These are phyloP conservation scores for Coniochaeta sp. DNA, from an alignment of 2,329 filamentous ascomycete genomes.

Conservation along the genomic window DNA sequence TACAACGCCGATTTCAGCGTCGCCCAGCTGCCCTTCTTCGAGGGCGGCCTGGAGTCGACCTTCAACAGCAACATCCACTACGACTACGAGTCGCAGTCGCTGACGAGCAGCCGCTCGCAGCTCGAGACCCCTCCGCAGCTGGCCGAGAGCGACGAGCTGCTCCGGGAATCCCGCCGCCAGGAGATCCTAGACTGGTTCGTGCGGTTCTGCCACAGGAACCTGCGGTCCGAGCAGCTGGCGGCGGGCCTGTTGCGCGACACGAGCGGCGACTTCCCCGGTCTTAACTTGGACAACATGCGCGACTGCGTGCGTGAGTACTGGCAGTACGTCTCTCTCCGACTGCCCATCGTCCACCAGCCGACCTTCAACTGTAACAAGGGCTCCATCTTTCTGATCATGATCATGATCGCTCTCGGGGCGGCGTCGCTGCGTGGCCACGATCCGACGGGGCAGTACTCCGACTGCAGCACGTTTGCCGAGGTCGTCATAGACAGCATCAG, in stretches of 20 bases:
- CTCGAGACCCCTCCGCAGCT: conserved; percentile 35
- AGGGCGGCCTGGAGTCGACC: conserved; percentile 41
- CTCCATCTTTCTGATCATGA: conserved; percentile 67
- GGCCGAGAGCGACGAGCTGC: conserved; percentile 31
- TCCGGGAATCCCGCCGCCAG: conserved; percentile 35
- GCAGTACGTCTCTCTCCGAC: conserved; percentile 75
- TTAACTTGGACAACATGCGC: conserved; percentile 76
- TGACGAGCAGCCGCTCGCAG: conserved; percentile 36
- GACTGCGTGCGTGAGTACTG: conserved; percentile 83
- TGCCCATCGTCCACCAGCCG: conserved; percentile 82
- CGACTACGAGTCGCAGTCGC: conserved; percentile 35
- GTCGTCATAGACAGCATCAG: conserved; percentile 65
- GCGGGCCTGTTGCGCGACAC: conserved; percentile 28
- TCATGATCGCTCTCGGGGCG: conserved; percentile 79
- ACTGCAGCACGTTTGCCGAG: conserved; percentile 41
- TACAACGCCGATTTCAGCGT: conserved; percentile 34
- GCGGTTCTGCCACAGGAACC: conserved; percentile 34
- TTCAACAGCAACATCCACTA: conserved; percentile 45
- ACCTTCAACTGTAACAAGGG: conserved; percentile 80
- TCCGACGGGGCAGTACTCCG: conserved; percentile 42
- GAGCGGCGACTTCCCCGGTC: conserved; percentile 33
- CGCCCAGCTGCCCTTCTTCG: conserved; percentile 36
- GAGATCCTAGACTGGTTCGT: conserved; percentile 37
- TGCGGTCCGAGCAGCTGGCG: conserved; percentile 26
- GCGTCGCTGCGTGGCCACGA: conserved; percentile 63